Conservation (phyloP, 768 basidiomycete species). For the Serendipita sp. region DNA sequence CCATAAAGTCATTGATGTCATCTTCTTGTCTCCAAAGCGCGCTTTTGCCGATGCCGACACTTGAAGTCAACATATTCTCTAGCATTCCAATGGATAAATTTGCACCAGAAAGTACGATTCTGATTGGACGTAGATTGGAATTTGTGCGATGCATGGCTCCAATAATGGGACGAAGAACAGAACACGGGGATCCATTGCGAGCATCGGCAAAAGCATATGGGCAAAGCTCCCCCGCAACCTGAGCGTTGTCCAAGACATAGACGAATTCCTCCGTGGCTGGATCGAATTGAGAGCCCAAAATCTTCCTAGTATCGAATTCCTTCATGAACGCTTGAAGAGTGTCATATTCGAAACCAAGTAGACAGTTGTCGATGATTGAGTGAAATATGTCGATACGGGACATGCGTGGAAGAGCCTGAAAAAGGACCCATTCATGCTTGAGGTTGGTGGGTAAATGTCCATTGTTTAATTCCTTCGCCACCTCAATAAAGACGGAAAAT, state of each 20-base stretch:
- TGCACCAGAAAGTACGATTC: not conserved
- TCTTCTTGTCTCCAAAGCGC: not conserved
- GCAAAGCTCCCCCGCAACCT: not conserved
- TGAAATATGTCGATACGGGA: not conserved
- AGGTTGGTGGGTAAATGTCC: not conserved
- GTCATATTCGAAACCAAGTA: not conserved
- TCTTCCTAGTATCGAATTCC: not conserved
- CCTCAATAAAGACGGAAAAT: not conserved
- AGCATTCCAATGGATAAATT: not conserved
- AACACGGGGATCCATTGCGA: no score
- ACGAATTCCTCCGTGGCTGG: not conserved
- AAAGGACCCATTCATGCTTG: not conserved
- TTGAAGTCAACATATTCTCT: not conserved
- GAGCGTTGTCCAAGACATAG: not conserved
- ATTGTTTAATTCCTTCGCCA: not conserved
- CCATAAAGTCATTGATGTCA: not conserved
- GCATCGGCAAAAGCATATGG: not conserved
- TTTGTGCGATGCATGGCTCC: not conserved
- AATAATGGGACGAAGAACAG: not conserved
- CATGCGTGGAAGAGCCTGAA: not conserved
- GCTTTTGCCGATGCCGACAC: not conserved
- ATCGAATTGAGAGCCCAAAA: not conserved
- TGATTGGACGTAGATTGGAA: no score
- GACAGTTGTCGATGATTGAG: not conserved
- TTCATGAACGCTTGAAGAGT: not conserved